Percentiles rank a stretch among this genome's conserved stretches.
phyloP scores from a whole-genome alignment of 2,329 filamentous ascomycete species.

The Metarhizium humberi region DNA sequence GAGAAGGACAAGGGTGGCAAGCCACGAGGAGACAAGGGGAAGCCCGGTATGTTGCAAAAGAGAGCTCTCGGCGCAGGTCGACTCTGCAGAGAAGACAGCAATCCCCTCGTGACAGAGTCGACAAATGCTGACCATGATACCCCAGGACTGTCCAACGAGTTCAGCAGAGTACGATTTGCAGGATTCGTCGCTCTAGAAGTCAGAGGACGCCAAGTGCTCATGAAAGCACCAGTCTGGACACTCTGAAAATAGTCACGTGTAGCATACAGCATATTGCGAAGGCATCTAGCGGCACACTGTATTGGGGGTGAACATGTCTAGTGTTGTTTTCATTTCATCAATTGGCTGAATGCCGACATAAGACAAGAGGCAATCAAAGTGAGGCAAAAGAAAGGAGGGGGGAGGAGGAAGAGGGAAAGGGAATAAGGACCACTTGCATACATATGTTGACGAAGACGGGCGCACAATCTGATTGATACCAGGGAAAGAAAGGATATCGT shows the following conservation, averaged over 20 bases:
- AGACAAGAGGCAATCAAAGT: neutral
- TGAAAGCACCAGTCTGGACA: constrained; percentile 68
- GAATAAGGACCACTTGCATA: neutral
- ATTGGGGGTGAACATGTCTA: neutral
- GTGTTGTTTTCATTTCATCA: neutral
- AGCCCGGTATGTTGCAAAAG: constrained; percentile 33
- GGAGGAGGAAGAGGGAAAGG: neutral
- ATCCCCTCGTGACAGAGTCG: constrained; percentile 18
- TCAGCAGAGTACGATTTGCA: constrained; percentile 59
- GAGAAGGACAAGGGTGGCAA: constrained; percentile 34
- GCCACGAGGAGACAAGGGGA: constrained; percentile 32
- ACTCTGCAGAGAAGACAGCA: constrained; percentile 12
- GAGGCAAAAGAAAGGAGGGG: neutral
- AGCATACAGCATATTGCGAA: neutral
- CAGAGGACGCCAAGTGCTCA: constrained; percentile 62
- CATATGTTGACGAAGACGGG: neutral
- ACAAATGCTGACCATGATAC: constrained; percentile 30
- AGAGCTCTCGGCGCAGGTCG: constrained; percentile 3
- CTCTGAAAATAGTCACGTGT: constrained; percentile 18
- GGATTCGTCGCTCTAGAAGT: constrained; percentile 70
- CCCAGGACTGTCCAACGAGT: constrained; percentile 34
- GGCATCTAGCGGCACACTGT: neutral
- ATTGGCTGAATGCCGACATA: neutral
- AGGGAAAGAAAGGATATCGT: neutral
- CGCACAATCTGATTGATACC: neutral